Conservation (phyloP, 2,329 filamentous ascomycete species). For the Microascus cirrosus region DNA sequence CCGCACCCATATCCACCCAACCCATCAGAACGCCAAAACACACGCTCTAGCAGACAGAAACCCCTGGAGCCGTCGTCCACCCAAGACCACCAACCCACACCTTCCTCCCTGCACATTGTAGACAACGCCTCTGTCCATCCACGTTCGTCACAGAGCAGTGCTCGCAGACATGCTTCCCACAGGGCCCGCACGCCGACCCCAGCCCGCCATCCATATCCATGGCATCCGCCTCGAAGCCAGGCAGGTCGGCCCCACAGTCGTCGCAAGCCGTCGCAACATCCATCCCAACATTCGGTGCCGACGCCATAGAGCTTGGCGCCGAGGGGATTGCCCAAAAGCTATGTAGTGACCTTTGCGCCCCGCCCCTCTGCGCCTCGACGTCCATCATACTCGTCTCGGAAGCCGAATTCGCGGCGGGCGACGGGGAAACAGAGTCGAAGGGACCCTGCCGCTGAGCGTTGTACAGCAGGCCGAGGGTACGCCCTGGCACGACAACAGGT, state of each 20-base stretch:
- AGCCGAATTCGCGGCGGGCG: not conserved
- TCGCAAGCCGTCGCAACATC: slow-evolving; percentile 32
- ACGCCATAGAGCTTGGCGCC: slow-evolving; percentile 15
- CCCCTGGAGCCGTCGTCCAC: slow-evolving; percentile 9
- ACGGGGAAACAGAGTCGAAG: slow-evolving; percentile 8
- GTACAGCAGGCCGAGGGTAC: slow-evolving; percentile 46
- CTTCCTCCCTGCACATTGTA: slow-evolving; percentile 35
- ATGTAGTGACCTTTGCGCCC: slow-evolving; percentile 41
- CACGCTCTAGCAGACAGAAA: slow-evolving; percentile 13
- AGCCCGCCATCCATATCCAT: slow-evolving; percentile 24
- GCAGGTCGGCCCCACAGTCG: slow-evolving; percentile 33
- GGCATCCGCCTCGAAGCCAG: slow-evolving; percentile 12
- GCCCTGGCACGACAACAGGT: slow-evolving; percentile 25
- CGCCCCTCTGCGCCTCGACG: not conserved
- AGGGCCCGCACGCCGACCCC: slow-evolving; percentile 31
- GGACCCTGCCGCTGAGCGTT: slow-evolving; percentile 32
- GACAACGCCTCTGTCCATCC: slow-evolving; percentile 39
- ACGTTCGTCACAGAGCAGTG: slow-evolving; percentile 49
- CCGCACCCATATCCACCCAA: not conserved
- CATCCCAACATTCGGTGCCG: slow-evolving; percentile 10
- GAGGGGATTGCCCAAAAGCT: slow-evolving; percentile 48
- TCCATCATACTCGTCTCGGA: not conserved
- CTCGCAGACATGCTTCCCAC: slow-evolving; percentile 45
- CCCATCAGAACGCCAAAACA: not conserved
- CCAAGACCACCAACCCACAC: slow-evolving; percentile 9